phyloP scores from a whole-genome alignment of 768 basidiomycete genomes.

The Mycena albidolilacea region DNA sequence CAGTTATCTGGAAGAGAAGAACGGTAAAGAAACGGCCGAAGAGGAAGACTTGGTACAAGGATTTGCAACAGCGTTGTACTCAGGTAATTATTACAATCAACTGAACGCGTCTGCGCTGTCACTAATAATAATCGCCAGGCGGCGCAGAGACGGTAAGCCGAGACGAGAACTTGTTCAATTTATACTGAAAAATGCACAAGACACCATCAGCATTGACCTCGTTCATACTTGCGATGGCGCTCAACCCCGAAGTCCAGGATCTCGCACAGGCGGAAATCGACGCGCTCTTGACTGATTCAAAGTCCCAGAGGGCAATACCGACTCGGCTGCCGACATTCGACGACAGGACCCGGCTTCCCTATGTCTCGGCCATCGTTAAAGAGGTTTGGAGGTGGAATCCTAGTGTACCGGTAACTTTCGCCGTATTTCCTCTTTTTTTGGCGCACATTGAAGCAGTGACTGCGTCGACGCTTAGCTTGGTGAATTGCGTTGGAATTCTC shows the following conservation, averaged over 20 bases:
- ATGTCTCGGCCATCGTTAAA: conserved; percentile 42
- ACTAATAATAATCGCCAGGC: conserved; percentile 30
- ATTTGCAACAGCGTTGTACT: conserved; percentile 49
- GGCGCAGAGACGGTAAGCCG: conserved; percentile 48
- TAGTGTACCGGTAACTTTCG: conserved; percentile 14
- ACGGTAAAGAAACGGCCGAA: conserved; percentile 34
- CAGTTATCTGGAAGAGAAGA: conserved; percentile 42
- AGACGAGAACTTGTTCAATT: background rate
- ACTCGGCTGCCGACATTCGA: conserved; percentile 42
- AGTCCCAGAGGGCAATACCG: conserved; percentile 2
- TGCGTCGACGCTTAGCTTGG: background rate
- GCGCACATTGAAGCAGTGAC: background rate
- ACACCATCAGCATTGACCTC: conserved; percentile 50
- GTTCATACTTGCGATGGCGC: conserved; percentile 55
- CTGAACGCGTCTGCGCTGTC: no score
- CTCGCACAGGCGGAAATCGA: conserved; percentile 24
- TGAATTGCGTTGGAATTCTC: background rate
- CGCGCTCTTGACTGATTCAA: conserved; percentile 1
- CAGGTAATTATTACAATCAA: conserved; percentile 30
- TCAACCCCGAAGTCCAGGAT: conserved; percentile 38
- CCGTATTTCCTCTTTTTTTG: background rate
- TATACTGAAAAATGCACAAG: conserved; percentile 26
- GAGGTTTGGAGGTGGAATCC: conserved; percentile 44
- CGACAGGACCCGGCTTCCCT: conserved; percentile 40
- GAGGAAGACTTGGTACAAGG: conserved; percentile 50